A percentile compares a stretch with the other conserved stretches of the same genome.
Conservation (phyloP, 306 rosid genomes). For the Betula pendula region DNA sequence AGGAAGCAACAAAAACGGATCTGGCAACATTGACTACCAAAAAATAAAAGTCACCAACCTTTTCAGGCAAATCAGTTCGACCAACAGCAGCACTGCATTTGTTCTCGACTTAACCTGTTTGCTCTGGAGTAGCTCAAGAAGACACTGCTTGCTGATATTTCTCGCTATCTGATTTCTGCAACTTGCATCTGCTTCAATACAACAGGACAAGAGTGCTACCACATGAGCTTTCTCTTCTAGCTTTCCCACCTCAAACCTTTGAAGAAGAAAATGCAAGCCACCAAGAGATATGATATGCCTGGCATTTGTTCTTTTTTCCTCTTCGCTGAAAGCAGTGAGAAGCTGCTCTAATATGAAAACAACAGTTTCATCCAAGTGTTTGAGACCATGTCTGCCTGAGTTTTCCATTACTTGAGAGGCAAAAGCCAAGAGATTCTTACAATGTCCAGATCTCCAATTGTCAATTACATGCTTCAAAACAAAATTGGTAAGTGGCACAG, state of each 20-base stretch:
- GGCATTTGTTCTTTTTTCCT: constrained; percentile 50
- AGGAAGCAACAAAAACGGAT: background rate
- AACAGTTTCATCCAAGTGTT: constrained; percentile 37
- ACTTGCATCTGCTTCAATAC: constrained; percentile 52
- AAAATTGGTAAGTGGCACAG: constrained; percentile 62
- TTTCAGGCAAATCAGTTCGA: constrained; percentile 53
- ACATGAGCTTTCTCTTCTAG: constrained; percentile 57
- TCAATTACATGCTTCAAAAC: constrained; percentile 64
- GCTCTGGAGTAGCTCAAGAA: constrained; percentile 61
- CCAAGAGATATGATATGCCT: constrained; percentile 55
- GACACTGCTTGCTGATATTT: constrained; percentile 49
- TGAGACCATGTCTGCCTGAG: constrained; percentile 29
- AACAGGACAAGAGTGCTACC: constrained; percentile 41
- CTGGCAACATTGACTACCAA: background rate
- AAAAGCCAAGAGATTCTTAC: constrained; percentile 42
- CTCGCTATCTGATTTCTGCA: constrained; percentile 56
- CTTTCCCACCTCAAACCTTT: constrained; percentile 55
- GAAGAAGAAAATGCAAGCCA: constrained; percentile 53
- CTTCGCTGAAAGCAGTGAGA: constrained; percentile 45
- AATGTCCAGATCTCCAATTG: constrained; percentile 66
- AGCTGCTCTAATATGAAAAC: constrained; percentile 52
- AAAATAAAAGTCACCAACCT: constrained; percentile 41
- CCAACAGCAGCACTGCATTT: constrained; percentile 51
- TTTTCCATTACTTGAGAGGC: constrained; percentile 43
- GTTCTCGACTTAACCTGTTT: constrained; percentile 45